Evolutionary conservation across 2,329 filamentous ascomycete genomes (phyloP), one percentile per base, ranked within the genome.

Genomic region (Zasmidium cellare): DNA sequence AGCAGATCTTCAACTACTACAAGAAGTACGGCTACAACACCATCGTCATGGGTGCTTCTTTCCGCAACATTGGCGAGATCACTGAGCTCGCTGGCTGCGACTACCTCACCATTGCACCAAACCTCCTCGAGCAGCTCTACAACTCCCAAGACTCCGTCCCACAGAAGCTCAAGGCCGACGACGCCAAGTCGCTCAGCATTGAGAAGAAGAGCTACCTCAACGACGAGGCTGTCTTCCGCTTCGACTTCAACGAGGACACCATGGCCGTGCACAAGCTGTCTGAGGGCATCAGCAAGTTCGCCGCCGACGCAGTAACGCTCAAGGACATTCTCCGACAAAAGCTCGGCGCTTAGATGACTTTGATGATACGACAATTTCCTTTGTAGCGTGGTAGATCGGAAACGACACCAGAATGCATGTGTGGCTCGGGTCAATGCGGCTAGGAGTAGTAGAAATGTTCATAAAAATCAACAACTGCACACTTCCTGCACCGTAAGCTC

Each of bases 11-110:
- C 87, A 94, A 99, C 87, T 99, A 99, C 90, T 99, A 99, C 89
- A 99, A 99, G 91, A 97, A 97, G 86, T 91, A 82, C 78, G 91
- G 90, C 78, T 97, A 99, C 88, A 96, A 96, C 72, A 99, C 94
- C 78, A 97, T 97, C 71, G 94, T 99, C 80, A 99, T 99, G 94
- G 94, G 94, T 74, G 94, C 94, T 69, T 97, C 92, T 44, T 99
- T 99, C 91, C 88, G 94, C 77, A 97, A 89, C 84, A 82, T 82
- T 64, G 94, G 94, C 73, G 94, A 99, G 84, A 96, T 99, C 79
- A 97, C 91, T 49, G 94, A 99, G 84, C 87, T 99, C 63, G 93
- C 93, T 75, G 94, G 94, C 75, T 97, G 92, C 77, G 94, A 99
- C 80, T 99, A 99, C 85, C 84, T 99, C 72, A 99, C 94, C 76